Percentiles rank a stretch among this genome's conserved stretches.
Conservation (phyloP, 805 yeast species). For the Sugiyamaella boreocaroliniensis region DNA sequence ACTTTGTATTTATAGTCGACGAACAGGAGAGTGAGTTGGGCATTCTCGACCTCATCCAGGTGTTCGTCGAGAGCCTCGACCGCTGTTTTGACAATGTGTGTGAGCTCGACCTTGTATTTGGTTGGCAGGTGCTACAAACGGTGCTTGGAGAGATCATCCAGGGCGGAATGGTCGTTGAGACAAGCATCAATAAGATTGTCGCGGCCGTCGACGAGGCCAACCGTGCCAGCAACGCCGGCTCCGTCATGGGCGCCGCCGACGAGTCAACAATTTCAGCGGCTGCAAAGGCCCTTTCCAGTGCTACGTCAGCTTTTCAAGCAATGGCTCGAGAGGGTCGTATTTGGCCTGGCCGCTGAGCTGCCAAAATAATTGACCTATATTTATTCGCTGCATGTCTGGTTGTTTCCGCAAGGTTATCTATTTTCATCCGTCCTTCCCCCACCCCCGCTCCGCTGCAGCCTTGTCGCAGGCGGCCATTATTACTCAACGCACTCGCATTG, state of each 20-base stretch:
- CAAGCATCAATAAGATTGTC: slow-evolving; percentile 75
- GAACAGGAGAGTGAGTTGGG: slow-evolving; percentile 94
- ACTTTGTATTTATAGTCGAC: slow-evolving; percentile 92
- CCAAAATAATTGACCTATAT: neutral
- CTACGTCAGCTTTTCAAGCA: slow-evolving; percentile 23
- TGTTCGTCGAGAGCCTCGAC: slow-evolving; percentile 91
- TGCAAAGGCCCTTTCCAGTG: slow-evolving; percentile 22
- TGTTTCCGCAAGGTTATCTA: neutral
- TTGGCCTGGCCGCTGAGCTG: slow-evolving; percentile 16
- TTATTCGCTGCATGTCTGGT: neutral
- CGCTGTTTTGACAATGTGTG: slow-evolving; percentile 91
- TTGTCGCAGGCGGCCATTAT: no score
- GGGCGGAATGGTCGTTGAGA: slow-evolving; percentile 97
- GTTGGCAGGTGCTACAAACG: slow-evolving; percentile 94
- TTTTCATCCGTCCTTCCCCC: no score
- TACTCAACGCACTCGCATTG: no score
- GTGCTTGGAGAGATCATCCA: slow-evolving; percentile 82
- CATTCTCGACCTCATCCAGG: slow-evolving; percentile 87
- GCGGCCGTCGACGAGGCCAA: slow-evolving; percentile 42
- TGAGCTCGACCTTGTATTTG: slow-evolving; percentile 93
- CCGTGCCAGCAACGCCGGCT: slow-evolving; percentile 14
- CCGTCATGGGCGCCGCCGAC: slow-evolving; percentile 7
- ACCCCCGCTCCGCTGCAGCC: no score
- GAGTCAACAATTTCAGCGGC: slow-evolving; percentile 20
- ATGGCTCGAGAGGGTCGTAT: slow-evolving; percentile 23